Conservation (phyloP, 768 basidiomycete species). For the Tricholoma matsutake region DNA sequence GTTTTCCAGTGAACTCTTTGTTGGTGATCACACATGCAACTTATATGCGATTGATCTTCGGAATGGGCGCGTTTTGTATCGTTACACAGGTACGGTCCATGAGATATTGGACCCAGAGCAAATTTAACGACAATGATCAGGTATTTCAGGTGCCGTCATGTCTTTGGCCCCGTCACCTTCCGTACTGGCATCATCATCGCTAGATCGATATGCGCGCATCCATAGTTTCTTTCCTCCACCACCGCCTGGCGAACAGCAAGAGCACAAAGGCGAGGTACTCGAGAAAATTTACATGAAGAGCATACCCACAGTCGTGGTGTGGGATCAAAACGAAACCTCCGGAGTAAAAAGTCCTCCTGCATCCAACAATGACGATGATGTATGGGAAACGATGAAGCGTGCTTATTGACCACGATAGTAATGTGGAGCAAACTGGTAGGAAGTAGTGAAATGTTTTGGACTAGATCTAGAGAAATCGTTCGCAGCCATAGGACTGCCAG, state of each 20-base stretch:
- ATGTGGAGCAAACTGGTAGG: conserved; percentile 19
- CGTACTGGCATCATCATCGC: conserved; percentile 56
- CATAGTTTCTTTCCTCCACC: conserved; percentile 58
- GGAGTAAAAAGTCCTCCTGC: conserved; percentile 10
- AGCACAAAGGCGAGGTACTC: conserved; percentile 56
- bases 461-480: too few relatives aligned
- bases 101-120: background rate
- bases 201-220: conserved; percentile 69
- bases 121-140: conserved; percentile 29
- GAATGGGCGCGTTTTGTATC: conserved; percentile 59
- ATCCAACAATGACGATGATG: conserved; percentile 41
- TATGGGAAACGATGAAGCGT: conserved; percentile 68
- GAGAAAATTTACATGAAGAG: conserved; percentile 64
- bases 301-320: conserved; percentile 59
- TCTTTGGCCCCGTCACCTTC: conserved; percentile 57
- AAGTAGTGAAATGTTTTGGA: conserved; percentile 2
- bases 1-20: conserved; percentile 58
- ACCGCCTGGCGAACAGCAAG: conserved; percentile 46
- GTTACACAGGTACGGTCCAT: conserved; percentile 56
- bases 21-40: conserved; percentile 63
- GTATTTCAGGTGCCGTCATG: conserved; percentile 66
- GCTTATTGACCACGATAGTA: conserved; percentile 36
- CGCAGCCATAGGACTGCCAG: too few relatives aligned
- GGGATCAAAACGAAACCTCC: conserved; percentile 42
- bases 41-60: conserved; percentile 68